Evolutionary conservation across 129 eudicot genomes (phyloP).

Genomic region (Flaveria ramosissima): DNA sequence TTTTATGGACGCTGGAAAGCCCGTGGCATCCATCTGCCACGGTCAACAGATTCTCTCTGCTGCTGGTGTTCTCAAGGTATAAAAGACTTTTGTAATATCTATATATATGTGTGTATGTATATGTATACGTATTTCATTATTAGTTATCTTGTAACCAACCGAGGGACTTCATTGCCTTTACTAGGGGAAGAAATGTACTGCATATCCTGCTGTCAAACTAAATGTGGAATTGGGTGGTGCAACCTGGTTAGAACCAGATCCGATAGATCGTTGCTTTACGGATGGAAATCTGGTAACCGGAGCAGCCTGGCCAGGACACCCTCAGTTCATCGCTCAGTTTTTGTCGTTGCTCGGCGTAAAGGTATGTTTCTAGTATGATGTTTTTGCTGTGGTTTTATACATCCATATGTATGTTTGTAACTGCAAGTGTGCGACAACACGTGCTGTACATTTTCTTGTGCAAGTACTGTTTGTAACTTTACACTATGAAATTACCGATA

Average conservation of each 20-base stretch:
- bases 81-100: not conserved
- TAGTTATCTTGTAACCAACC: not conserved
- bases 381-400: not conserved
- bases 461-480: slow-evolving; percentile 12
- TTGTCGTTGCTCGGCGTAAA: slow-evolving; percentile 65
- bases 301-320: slow-evolving; percentile 99
- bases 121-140: not conserved
- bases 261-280: slow-evolving; percentile 83
- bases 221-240: slow-evolving; percentile 78
- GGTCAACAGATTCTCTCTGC: slow-evolving; percentile 96
- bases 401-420: slow-evolving; percentile 1
- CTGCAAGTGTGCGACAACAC: not conserved
- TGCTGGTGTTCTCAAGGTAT: slow-evolving; percentile 95
- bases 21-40: slow-evolving; percentile 96
- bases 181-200: slow-evolving; percentile 96
- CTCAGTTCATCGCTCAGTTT: slow-evolving; percentile 81
- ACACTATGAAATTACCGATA: not conserved
- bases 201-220: slow-evolving; percentile 92
- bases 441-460: not conserved
- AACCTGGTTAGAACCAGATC: slow-evolving; percentile 93
- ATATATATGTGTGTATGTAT: not conserved
- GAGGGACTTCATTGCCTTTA: not conserved
- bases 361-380: slow-evolving; percentile 53
- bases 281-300: slow-evolving; percentile 97
- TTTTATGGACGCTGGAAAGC: slow-evolving; percentile 82